Evolutionary conservation across 2,329 filamentous ascomycete genomes (phyloP), one percentile per base, ranked within the genome.

Genomic region (Alternaria brassicicola): DNA sequence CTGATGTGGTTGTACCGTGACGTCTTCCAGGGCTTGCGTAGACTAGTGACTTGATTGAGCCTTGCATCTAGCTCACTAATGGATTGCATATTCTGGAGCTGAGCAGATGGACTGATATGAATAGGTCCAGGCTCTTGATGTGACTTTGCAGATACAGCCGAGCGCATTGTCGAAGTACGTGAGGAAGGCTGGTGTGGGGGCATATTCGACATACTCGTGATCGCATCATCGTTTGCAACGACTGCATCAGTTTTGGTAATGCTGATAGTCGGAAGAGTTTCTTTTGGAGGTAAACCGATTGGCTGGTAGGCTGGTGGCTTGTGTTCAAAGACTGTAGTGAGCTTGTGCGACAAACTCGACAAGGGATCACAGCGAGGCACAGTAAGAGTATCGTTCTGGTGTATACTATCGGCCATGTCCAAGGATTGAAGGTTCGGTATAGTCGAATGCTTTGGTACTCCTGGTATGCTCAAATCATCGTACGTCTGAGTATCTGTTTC

Each of bases 1-100:
- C 2, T 21, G 21, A 4, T n/a, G 13, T n/a, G 41, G 31, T 43
- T 43, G 10, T 19, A 13, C 30, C 25, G 47, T 5, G 36, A 19
- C 15, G 10, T 31, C 2, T 33, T 36, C 41, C 39, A 54, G 4
- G 49, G 30, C 6, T 26, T 33, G 15, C 41, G 12, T 7, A 26
- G 33, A 28, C 12, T 36, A 9, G 38, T 28, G 25, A 23, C 33
- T 48, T 35, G 47, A 31, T 31, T 19, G 3, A 61, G 33, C 21
- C 28, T 46, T 15, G 33, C 33, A 31, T 55, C 38, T 13, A 48
- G 48, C 15, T 57, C 39, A 8, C 50, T 53, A 12, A 61, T 46
- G 6, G 49, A 57, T 49, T 61, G 58, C 58, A 61, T 61, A 12
- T 41, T 61, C 39, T 57, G 43, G 15, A 61, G 58, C 15, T 61